Conservation (phyloP, 495 filamentous ascomycete species). For the Parathielavia hyrcaniae region DNA sequence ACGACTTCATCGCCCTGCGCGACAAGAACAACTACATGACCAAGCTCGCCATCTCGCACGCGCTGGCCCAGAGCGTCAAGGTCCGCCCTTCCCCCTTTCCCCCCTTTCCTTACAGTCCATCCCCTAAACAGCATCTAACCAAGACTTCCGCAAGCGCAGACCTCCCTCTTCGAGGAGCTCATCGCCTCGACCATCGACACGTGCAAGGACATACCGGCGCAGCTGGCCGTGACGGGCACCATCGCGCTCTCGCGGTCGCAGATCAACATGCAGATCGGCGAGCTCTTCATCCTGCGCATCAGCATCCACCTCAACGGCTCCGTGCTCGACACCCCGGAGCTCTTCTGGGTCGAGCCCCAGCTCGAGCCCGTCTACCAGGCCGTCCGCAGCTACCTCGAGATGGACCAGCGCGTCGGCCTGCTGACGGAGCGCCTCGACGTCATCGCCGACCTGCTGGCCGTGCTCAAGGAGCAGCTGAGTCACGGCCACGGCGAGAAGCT, state of each 20-base stretch:
- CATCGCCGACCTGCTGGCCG: conserved; percentile 87
- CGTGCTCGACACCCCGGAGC: conserved; percentile 92
- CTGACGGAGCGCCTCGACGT: conserved; percentile 87
- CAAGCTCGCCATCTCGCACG: conserved; percentile 94
- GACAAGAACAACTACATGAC: conserved; percentile 96
- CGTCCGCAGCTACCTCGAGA: conserved; percentile 90
- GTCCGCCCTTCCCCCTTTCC: conserved; percentile 32
- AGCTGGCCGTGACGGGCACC: conserved; percentile 86
- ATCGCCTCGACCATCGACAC: conserved; percentile 87
- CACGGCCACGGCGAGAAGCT: conserved; percentile 94
- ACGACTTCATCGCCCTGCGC: conserved; percentile 91
- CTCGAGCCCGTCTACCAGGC: conserved; percentile 93
- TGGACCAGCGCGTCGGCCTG: conserved; percentile 90
- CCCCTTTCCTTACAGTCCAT: background rate
- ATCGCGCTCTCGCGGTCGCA: conserved; percentile 74
- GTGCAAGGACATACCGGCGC: conserved; percentile 81
- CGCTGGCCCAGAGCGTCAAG: conserved; percentile 89
- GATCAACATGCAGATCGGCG: conserved; percentile 98
- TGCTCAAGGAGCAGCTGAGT: conserved; percentile 91
- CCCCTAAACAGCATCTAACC: conserved; percentile 5
- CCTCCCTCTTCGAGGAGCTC: conserved; percentile 94
- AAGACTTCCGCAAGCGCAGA: conserved; percentile 48
- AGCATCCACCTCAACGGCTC: conserved; percentile 96
- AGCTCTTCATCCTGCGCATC: conserved; percentile 94
- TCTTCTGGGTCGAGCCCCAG: conserved; percentile 98